Evolutionary conservation across 2,329 filamentous ascomycete genomes (phyloP).

Genomic region (Aspergillus fischeri): DNA sequence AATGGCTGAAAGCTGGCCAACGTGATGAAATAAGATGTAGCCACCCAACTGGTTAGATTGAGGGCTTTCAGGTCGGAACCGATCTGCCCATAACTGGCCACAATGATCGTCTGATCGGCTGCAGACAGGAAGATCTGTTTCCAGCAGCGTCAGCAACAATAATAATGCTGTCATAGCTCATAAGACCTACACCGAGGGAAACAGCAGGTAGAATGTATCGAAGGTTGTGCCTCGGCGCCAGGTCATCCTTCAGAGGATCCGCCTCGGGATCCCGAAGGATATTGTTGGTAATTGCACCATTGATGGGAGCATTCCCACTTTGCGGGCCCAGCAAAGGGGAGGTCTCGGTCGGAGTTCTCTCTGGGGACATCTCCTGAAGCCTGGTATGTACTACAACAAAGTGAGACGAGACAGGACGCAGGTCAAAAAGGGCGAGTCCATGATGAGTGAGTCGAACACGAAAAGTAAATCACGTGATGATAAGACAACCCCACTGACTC

Average conservation of each 20-base stretch:
- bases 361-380: slow-evolving; percentile 20
- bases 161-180: not conserved
- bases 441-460: not conserved
- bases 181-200: slow-evolving; percentile 54
- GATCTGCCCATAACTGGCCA: slow-evolving; percentile 74
- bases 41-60: slow-evolving; percentile 72
- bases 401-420: slow-evolving; percentile 1
- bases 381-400: not conserved
- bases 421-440: slow-evolving; percentile 1
- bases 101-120: slow-evolving; percentile 71
- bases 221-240: slow-evolving; percentile 49
- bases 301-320: slow-evolving; percentile 18
- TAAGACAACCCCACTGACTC: slow-evolving; percentile 8
- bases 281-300: slow-evolving; percentile 18
- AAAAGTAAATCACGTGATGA: slow-evolving; percentile 16
- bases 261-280: slow-evolving; percentile 17
- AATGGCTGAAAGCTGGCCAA: slow-evolving; percentile 70
- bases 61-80: slow-evolving; percentile 71
- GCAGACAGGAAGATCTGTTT: slow-evolving; percentile 66
- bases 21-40: slow-evolving; percentile 66
- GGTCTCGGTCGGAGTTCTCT: slow-evolving; percentile 34
- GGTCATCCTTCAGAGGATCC: slow-evolving; percentile 26
- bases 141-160: not conserved
- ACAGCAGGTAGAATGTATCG: slow-evolving; percentile 59
- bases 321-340: slow-evolving; percentile 43